phyloP scores from a whole-genome alignment of 495 filamentous ascomycete species.

The Penicillium manginii region DNA sequence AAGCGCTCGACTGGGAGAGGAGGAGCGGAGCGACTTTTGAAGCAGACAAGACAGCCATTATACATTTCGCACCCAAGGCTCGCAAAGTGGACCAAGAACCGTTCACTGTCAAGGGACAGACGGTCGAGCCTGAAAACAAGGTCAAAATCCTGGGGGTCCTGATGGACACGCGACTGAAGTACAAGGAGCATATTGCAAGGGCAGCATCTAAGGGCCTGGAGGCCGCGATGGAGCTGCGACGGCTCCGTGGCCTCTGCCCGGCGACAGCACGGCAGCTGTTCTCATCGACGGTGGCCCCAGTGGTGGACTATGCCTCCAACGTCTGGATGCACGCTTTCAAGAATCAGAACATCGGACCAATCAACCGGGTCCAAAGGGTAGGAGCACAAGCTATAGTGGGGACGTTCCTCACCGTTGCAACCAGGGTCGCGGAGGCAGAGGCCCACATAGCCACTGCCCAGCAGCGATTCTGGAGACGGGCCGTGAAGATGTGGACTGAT shows the following conservation, averaged over 20 bases:
- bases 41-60: conserved; percentile 32
- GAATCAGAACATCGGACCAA: background rate
- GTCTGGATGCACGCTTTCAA: conserved; percentile 26
- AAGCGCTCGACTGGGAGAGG: conserved; percentile 29
- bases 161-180: conserved; percentile 31
- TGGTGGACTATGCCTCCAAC: conserved; percentile 40
- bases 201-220: conserved; percentile 34
- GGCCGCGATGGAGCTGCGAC: conserved; percentile 35
- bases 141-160: conserved; percentile 30
- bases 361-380: conserved; percentile 2
- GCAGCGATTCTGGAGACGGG: background rate
- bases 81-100: conserved; percentile 24
- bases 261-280: conserved; percentile 36
- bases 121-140: conserved; percentile 22
- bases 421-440: conserved; percentile 3
- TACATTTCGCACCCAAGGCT: conserved; percentile 30
- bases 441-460: background rate
- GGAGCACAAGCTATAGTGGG: conserved; percentile 6
- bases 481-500: background rate
- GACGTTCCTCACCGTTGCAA: background rate
- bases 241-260: conserved; percentile 31
- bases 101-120: conserved; percentile 32
- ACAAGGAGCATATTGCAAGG: conserved; percentile 17
- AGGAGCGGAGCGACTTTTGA: conserved; percentile 32
- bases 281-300: conserved; percentile 29